A percentile compares a stretch with the other conserved stretches of the same genome.
These are phyloP conservation scores for Quercus dentata DNA, from an alignment of 306 rosid genomes.

Conservation along the genomic window DNA sequence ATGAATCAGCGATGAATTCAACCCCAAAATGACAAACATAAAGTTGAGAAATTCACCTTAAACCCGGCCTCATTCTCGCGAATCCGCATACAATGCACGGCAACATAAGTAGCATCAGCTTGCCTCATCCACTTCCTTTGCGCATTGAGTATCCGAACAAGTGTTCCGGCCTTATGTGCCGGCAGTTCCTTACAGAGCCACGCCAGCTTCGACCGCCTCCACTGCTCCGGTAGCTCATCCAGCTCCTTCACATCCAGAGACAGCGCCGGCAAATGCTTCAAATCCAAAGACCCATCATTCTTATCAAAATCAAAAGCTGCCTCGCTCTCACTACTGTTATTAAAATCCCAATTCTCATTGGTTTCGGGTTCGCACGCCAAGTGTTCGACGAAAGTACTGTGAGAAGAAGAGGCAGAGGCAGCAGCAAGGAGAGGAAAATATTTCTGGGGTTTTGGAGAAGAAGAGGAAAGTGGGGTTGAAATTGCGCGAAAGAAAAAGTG, in stretches of 20 bases:
- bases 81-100: slow-evolving; percentile 79
- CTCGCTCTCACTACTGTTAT: slow-evolving; percentile 12
- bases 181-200: slow-evolving; percentile 65
- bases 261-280: slow-evolving; percentile 37
- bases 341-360: slow-evolving; percentile 12
- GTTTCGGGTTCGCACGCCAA: slow-evolving; percentile 21
- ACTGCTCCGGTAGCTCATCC: slow-evolving; percentile 59
- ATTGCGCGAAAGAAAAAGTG: background rate
- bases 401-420: background rate
- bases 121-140: slow-evolving; percentile 87
- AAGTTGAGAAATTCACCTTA: slow-evolving; percentile 33
- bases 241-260: slow-evolving; percentile 46
- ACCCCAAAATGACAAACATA: background rate
- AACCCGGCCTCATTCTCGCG: slow-evolving; percentile 79
- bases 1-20: background rate
- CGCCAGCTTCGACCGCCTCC: slow-evolving; percentile 61
- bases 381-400: slow-evolving; percentile 33
- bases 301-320: slow-evolving; percentile 26
- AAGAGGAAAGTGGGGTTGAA: background rate
- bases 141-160: slow-evolving; percentile 60
- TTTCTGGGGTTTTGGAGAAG: background rate
- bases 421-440: background rate
- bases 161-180: slow-evolving; percentile 43
- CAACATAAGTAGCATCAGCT: slow-evolving; percentile 58
- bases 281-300: slow-evolving; percentile 25